These are phyloP conservation scores for Blakeslea trispora DNA, from an alignment of 371 early-diverging fungal genomes.

Conservation along the genomic window DNA sequence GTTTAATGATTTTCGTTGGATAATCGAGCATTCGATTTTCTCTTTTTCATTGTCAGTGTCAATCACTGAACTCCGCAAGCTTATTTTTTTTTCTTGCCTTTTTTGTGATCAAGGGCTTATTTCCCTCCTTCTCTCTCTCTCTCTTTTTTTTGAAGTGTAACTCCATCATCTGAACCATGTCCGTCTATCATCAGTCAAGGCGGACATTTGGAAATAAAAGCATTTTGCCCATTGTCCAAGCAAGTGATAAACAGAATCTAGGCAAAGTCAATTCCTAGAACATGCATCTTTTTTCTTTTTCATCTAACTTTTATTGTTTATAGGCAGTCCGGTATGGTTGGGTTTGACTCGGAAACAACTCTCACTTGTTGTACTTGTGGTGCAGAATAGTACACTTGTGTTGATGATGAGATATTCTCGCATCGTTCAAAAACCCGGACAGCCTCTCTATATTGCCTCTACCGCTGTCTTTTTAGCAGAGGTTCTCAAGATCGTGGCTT, in stretches of 20 bases:
- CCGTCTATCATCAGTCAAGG: constrained; percentile 23
- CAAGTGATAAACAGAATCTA: constrained; percentile 1
- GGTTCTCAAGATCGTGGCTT: constrained; percentile 54
- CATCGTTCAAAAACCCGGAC: constrained; percentile 49
- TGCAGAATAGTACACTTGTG: constrained; percentile 66
- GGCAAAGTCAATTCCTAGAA: too few species aligned
- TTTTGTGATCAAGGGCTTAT: too few species aligned
- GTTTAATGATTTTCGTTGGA: too few species aligned
- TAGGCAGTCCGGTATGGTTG: constrained; percentile 39
- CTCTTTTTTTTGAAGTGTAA: too few species aligned
- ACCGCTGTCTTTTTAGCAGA: constrained; percentile 72
- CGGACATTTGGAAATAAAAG: constrained; percentile 30
- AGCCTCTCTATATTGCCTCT: constrained; percentile 65
- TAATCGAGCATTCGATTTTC: too few species aligned
- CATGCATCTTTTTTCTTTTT: constrained; percentile 1
- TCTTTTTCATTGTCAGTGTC: too few species aligned
- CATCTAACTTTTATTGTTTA: constrained; percentile 3
- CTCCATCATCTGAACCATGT: constrained; percentile 18
- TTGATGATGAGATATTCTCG: constrained; percentile 68
- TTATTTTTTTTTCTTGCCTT: too few species aligned
- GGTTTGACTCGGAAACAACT: constrained; percentile 49
- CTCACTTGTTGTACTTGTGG: constrained; percentile 55
- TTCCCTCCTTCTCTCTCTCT: too few species aligned
- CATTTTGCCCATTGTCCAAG: constrained; percentile 18
- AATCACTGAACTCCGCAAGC: too few species aligned